phyloP scores from a whole-genome alignment of 1,284 basidiomycete genomes.

The Dichomitus squalens region DNA sequence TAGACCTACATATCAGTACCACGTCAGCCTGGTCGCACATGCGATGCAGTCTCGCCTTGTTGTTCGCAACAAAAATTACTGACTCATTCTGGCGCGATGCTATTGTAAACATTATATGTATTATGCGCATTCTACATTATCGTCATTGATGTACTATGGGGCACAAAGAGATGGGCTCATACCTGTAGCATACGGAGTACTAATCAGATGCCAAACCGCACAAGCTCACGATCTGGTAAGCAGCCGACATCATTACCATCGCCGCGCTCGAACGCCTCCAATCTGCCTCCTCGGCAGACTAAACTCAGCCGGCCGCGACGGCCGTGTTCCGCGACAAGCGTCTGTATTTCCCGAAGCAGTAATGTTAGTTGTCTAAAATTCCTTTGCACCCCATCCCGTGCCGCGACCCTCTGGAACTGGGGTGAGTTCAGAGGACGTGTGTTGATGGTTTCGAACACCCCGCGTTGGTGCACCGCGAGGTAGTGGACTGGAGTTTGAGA shows the following conservation, averaged over 20 bases:
- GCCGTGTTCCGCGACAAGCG: slow-evolving; percentile 45
- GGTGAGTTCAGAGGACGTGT: slow-evolving; percentile 40
- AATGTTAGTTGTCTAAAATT: slow-evolving; percentile 41
- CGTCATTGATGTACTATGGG: too few species aligned
- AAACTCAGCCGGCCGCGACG: slow-evolving; percentile 40
- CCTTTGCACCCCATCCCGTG: slow-evolving; percentile 32
- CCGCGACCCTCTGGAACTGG: slow-evolving; percentile 24
- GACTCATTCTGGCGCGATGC: too few species aligned
- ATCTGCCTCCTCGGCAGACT: slow-evolving; percentile 15
- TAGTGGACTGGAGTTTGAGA: slow-evolving; percentile 55
- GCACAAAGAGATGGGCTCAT: too few species aligned
- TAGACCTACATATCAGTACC: too few species aligned
- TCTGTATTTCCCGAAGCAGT: slow-evolving; percentile 46
- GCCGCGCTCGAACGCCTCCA: slow-evolving; percentile 32
- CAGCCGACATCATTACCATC: slow-evolving; percentile 34
- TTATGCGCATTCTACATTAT: too few species aligned
- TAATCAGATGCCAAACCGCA: slow-evolving; percentile 33
- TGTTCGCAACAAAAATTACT: too few species aligned
- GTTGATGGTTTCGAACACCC: slow-evolving; percentile 42
- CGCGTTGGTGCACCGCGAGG: slow-evolving; percentile 49
- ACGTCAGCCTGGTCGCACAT: too few species aligned
- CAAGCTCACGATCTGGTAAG: slow-evolving; percentile 44
- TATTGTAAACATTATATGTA: too few species aligned
- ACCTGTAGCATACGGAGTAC: too few species aligned
- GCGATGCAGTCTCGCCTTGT: too few species aligned